phyloP scores from a whole-genome alignment of 192 early-diverging fungal species.

The Tieghemiomyces parasiticus region DNA sequence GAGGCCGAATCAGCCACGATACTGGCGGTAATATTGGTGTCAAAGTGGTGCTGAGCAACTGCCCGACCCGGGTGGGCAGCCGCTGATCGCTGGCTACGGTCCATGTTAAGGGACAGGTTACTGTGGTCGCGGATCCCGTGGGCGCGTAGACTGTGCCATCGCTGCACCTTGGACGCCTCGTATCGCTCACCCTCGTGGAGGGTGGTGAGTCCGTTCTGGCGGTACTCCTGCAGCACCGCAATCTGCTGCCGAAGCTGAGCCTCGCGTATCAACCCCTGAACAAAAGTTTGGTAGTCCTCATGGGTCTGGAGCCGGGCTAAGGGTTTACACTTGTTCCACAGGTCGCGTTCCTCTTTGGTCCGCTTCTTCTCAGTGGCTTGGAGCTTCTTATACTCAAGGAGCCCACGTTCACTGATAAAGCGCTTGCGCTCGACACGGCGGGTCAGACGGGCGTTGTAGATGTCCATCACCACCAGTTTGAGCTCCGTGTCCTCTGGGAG shows the following conservation, averaged over 20 bases:
- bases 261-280: slow-evolving; percentile 55
- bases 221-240: slow-evolving; percentile 74
- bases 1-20: background rate
- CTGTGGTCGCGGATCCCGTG: slow-evolving; percentile 1
- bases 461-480: slow-evolving; percentile 76
- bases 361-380: slow-evolving; percentile 66
- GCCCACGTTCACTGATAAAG: slow-evolving; percentile 76
- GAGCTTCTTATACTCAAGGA: slow-evolving; percentile 77
- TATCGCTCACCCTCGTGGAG: slow-evolving; percentile 60
- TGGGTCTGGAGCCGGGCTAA: slow-evolving; percentile 77
- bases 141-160: slow-evolving; percentile 28
- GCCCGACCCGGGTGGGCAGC: background rate
- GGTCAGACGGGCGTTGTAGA: slow-evolving; percentile 83
- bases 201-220: slow-evolving; percentile 74
- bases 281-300: slow-evolving; percentile 65
- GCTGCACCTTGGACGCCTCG: slow-evolving; percentile 31
- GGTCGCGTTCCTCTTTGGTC: slow-evolving; percentile 76
- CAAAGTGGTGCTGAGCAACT: slow-evolving; percentile 11
- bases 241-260: slow-evolving; percentile 63
- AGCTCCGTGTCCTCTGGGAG: slow-evolving; percentile 73
- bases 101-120: background rate
- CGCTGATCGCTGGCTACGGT: background rate
- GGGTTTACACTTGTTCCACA: slow-evolving; percentile 59
- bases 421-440: slow-evolving; percentile 67
- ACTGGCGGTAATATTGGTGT: slow-evolving; percentile 10